These are phyloP conservation scores for Ustilago hordei DNA, from an alignment of 1,284 basidiomycete species.

Conservation along the genomic window DNA sequence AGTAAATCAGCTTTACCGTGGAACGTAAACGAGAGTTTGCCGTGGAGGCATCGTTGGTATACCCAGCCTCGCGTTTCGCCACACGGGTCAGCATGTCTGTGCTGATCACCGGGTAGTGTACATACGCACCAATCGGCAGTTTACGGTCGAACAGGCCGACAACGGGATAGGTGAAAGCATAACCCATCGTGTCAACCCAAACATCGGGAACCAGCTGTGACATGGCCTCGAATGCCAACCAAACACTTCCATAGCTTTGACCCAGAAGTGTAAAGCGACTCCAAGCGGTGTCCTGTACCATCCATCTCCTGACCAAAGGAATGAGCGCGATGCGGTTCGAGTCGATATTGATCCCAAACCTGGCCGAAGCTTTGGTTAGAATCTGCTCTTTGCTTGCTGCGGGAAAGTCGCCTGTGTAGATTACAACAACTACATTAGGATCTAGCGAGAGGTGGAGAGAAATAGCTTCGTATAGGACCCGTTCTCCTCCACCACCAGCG, in stretches of 20 bases:
- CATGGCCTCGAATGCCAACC: conserved; percentile 84
- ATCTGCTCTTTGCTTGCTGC: conserved; percentile 80
- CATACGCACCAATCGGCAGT: conserved; percentile 86
- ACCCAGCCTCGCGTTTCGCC: conserved; percentile 73
- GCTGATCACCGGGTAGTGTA: conserved; percentile 95
- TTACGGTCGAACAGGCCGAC: conserved; percentile 75
- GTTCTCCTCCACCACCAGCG: conserved; percentile 95
- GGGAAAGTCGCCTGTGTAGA: conserved; percentile 81
- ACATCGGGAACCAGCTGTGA: conserved; percentile 81
- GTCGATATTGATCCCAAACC: conserved; percentile 84
- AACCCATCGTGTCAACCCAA: conserved; percentile 98
- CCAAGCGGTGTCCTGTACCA: conserved; percentile 88
- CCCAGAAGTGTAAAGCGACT: conserved; percentile 88
- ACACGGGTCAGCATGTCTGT: conserved; percentile 92
- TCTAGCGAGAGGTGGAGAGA: conserved; percentile 81
- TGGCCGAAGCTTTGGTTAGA: conserved; percentile 72
- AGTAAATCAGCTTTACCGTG: conserved; percentile 85
- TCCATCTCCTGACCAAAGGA: conserved; percentile 77
- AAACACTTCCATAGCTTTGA: conserved; percentile 88
- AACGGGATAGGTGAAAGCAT: conserved; percentile 89
- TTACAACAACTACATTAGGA: conserved; percentile 79
- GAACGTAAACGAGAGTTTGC: conserved; percentile 77
- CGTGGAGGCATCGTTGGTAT: conserved; percentile 76
- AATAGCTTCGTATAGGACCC: conserved; percentile 94
- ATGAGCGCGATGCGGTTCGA: conserved; percentile 80